Percentiles rank a stretch among this genome's conserved stretches.
Evolutionary conservation across 2,329 filamentous ascomycete species (phyloP).

Genomic region (Colletotrichum cereale): DNA sequence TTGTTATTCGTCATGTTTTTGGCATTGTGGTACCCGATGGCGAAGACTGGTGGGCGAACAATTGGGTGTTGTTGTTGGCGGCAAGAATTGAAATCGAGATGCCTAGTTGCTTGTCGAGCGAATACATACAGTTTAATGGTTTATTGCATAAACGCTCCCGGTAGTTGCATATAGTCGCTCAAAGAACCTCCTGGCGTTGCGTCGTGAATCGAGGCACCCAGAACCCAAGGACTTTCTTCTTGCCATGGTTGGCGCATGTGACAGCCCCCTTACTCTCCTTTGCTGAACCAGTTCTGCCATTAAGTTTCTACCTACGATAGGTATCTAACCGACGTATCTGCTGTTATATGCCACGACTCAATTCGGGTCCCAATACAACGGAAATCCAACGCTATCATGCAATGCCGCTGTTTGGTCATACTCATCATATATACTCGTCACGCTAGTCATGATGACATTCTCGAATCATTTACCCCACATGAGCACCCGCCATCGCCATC

Average conservation of each 20-base stretch:
- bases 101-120: not conserved
- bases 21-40: not conserved
- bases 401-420: slow-evolving; percentile 20
- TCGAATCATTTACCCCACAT: slow-evolving; percentile 53
- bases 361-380: not conserved
- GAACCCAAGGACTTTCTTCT: too few relatives aligned
- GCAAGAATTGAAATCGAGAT: not conserved
- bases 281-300: not conserved
- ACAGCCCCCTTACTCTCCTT: too few relatives aligned
- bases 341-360: not conserved
- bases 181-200: not conserved
- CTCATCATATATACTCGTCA: slow-evolving; percentile 5
- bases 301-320: not conserved
- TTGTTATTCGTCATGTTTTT: slow-evolving; percentile 4
- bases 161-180: not conserved
- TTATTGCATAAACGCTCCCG: not conserved
- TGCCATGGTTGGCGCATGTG: too few relatives aligned
- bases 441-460: not conserved
- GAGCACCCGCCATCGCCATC: slow-evolving; percentile 70
- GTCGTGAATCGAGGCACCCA: not conserved
- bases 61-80: not conserved
- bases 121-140: not conserved
- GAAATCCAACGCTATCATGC: slow-evolving; percentile 19
- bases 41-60: not conserved
- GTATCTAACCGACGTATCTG: not conserved